Conservation (phyloP, 495 filamentous ascomycete genomes). For the Aspergillus avenaceus region DNA sequence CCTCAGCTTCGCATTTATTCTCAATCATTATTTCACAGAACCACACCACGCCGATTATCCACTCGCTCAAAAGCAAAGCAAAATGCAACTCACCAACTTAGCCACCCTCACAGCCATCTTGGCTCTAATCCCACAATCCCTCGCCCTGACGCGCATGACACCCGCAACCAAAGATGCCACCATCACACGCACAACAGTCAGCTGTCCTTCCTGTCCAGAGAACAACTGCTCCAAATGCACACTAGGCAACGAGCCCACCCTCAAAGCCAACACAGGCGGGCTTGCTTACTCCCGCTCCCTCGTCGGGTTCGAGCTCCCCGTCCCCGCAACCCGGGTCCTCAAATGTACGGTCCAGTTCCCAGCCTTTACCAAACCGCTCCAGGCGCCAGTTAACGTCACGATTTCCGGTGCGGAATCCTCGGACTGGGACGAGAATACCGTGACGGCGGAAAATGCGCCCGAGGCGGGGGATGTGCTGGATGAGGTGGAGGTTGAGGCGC, state of each 20-base stretch:
- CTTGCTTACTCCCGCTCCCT: conserved; percentile 7
- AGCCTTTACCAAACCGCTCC: conserved; percentile 2
- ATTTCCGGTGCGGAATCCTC: conserved; percentile 7
- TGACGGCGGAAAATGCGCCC: conserved; percentile 10
- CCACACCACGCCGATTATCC: too few relatives aligned
- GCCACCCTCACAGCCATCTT: neutral
- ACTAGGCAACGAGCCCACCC: conserved; percentile 1
- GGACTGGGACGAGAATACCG: conserved; percentile 13
- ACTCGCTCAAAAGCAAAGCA: too few relatives aligned
- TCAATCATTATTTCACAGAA: neutral
- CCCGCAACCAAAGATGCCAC: conserved; percentile 14
- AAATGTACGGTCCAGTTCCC: conserved; percentile 14
- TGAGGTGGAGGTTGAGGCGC: neutral
- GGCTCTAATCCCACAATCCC: neutral
- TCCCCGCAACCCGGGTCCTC: neutral
- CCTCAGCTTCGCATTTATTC: neutral
- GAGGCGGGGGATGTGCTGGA: neutral
- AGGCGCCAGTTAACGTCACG: conserved; percentile 8
- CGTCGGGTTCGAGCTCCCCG: conserved; percentile 11
- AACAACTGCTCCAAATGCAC: conserved; percentile 11
- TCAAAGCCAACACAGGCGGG: conserved; percentile 7
- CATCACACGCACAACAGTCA: conserved; percentile 7
- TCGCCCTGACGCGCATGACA: neutral
- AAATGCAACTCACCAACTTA: neutral
- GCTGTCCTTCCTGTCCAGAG: conserved; percentile 8